These are phyloP conservation scores for Dactylellina leptospora DNA, from an alignment of 2,329 filamentous ascomycete genomes.

Conservation along the genomic window DNA sequence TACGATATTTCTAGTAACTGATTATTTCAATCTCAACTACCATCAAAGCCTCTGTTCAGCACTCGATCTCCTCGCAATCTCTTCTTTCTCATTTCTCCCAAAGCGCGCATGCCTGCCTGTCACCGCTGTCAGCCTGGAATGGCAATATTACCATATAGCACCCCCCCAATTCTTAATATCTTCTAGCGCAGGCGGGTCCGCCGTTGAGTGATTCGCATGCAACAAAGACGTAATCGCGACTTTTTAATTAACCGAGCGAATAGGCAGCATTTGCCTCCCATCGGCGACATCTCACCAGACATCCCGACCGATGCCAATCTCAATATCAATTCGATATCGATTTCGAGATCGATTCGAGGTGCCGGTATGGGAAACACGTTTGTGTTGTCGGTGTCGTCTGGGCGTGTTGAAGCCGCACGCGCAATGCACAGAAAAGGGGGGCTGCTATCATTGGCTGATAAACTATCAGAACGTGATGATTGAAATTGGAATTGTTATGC, in stretches of 20 bases:
- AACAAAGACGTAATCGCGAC: constrained; percentile 32
- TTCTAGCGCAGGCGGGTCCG: not conserved
- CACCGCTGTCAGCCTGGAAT: not conserved
- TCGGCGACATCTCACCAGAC: constrained; percentile 3
- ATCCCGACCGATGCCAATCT: not conserved
- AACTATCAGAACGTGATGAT: too few relatives aligned
- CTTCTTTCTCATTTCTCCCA: constrained; percentile 12
- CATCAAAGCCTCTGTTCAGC: too few relatives aligned
- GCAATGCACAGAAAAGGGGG: too few relatives aligned
- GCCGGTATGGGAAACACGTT: too few relatives aligned
- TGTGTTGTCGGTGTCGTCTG: not conserved
- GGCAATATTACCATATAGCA: not conserved
- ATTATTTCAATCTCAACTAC: too few relatives aligned
- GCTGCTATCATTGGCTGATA: too few relatives aligned
- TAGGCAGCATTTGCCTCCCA: constrained; percentile 1
- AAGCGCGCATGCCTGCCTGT: constrained; percentile 1
- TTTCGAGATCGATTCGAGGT: too few relatives aligned
- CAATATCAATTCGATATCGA: too few relatives aligned
- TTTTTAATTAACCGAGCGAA: constrained; percentile 24
- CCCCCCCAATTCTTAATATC: not conserved
- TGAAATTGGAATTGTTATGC: too few relatives aligned
- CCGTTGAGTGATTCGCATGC: constrained; percentile 24
- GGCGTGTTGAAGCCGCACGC: constrained; percentile 9
- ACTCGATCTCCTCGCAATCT: constrained; percentile 24
- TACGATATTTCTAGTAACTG: too few relatives aligned